A percentile compares a stretch with the other conserved stretches of the same genome.
These are phyloP conservation scores for Zygoascus hellenicus DNA, from an alignment of 1,139 yeast genomes.

Conservation along the genomic window DNA sequence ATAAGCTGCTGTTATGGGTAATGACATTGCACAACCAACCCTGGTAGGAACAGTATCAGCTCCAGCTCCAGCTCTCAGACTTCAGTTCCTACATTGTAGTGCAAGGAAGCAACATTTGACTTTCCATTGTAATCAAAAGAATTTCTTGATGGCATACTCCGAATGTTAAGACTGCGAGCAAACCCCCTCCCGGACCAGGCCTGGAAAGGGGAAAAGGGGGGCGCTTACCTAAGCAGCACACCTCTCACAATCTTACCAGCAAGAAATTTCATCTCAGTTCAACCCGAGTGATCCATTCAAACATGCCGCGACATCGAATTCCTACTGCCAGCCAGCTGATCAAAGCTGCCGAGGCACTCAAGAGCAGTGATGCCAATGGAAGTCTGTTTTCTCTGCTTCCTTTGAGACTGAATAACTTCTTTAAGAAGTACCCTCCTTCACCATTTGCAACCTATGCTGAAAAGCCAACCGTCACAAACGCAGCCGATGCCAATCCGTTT, in stretches of 20 bases:
- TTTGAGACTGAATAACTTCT: slow-evolving; percentile 63
- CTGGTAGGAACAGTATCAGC: too few species aligned
- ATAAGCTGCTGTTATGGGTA: too few species aligned
- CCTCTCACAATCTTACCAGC: background rate
- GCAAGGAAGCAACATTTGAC: too few species aligned
- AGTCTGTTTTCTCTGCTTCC: slow-evolving; percentile 39
- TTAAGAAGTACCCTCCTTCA: slow-evolving; percentile 78
- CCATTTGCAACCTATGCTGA: slow-evolving; percentile 64
- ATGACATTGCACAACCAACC: too few species aligned
- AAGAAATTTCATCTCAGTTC: background rate
- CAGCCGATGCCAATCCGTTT: slow-evolving; percentile 79
- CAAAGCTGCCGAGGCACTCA: slow-evolving; percentile 4
- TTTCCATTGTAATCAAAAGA: too few species aligned
- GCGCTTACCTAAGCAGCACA: too few species aligned
- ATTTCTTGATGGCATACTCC: too few species aligned
- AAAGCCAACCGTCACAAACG: slow-evolving; percentile 59
- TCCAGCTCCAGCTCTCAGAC: too few species aligned
- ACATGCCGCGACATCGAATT: slow-evolving; percentile 6
- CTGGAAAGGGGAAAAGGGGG: too few species aligned
- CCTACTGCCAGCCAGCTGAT: slow-evolving; percentile 7
- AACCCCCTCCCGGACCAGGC: too few species aligned
- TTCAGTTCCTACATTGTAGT: too few species aligned
- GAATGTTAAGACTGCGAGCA: too few species aligned
- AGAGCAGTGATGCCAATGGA: background rate
- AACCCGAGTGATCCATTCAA: slow-evolving; percentile 3